These are phyloP conservation scores for Apocynum venetum DNA, from an alignment of 257 asterid species.

Conservation along the genomic window DNA sequence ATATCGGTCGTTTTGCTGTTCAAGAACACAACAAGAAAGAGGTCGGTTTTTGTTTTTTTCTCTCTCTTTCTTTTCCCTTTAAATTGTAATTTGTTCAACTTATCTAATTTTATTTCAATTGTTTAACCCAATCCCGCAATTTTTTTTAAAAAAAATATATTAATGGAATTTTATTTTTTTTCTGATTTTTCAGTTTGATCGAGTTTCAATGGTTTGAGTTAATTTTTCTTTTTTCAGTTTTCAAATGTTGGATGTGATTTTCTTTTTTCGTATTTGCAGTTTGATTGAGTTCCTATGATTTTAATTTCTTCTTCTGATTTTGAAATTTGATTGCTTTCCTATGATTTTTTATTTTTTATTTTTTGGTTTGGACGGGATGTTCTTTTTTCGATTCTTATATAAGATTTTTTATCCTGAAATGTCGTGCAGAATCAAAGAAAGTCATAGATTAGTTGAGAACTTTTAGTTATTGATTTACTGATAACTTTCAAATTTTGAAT, in stretches of 20 bases:
- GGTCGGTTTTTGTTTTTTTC: conserved; percentile 15
- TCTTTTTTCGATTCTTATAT: too few species aligned
- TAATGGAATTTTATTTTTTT: background rate
- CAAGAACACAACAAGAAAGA: conserved; percentile 40
- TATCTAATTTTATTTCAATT: background rate
- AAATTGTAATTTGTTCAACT: background rate
- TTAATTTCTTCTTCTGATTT: too few species aligned
- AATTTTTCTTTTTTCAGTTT: background rate
- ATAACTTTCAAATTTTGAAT: background rate
- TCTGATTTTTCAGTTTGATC: background rate
- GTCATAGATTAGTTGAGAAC: too few species aligned
- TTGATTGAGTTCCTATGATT: background rate
- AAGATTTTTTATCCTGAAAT: background rate
- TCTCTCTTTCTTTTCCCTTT: background rate
- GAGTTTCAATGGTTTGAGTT: background rate
- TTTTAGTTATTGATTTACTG: background rate
- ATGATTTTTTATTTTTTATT: too few species aligned
- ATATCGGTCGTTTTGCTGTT: conserved; percentile 48
- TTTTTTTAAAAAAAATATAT: too few species aligned
- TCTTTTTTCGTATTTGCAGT: background rate
- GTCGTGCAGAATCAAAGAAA: background rate
- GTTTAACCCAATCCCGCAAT: background rate
- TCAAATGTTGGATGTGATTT: background rate
- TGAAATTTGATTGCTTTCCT: background rate
- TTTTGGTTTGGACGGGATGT: background rate